Evolutionary conservation across 345 rosid genomes (phyloP).

Genomic region (Lumnitzera racemosa): DNA sequence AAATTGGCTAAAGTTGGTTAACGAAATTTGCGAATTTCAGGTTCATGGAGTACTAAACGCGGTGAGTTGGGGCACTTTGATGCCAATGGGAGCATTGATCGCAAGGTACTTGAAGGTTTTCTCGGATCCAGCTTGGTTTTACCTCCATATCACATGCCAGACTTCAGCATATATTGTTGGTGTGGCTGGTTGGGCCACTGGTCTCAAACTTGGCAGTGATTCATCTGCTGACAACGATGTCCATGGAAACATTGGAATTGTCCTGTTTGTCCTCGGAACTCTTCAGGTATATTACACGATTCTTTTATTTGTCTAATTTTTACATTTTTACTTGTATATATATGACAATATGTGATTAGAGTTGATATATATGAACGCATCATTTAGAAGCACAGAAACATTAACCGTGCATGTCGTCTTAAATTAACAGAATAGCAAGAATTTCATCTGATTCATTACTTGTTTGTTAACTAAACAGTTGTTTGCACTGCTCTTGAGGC

Average conservation of each 20-base stretch:
- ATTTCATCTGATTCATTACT: not conserved
- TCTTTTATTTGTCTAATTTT: no score
- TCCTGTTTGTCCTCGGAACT: conserved; percentile 16
- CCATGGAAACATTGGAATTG: conserved; percentile 21
- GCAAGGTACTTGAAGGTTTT: conserved; percentile 25
- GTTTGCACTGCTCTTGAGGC: conserved; percentile 18
- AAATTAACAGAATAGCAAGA: not conserved
- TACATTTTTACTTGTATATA: no score
- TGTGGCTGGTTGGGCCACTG: conserved; percentile 22
- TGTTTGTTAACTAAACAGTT: conserved; percentile 5
- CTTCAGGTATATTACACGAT: conserved; percentile 13
- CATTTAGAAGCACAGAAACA: no score
- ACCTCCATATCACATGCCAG: conserved; percentile 21
- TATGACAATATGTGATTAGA: no score
- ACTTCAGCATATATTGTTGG: conserved; percentile 18
- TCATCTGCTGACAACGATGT: conserved; percentile 1
- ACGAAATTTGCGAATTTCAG: conserved; percentile 1
- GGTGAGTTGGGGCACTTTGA: conserved; percentile 25
- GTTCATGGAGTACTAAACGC: conserved; percentile 27
- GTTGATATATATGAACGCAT: no score
- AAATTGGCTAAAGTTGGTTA: not conserved
- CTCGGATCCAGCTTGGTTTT: conserved; percentile 27
- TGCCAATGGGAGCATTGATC: conserved; percentile 23
- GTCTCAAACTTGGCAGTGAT: conserved; percentile 14
- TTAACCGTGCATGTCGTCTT: no score